Percentiles rank a stretch among this genome's conserved stretches.
These are phyloP conservation scores for Neurospora sp. DNA, from an alignment of 2,329 filamentous ascomycete genomes.

Conservation along the genomic window DNA sequence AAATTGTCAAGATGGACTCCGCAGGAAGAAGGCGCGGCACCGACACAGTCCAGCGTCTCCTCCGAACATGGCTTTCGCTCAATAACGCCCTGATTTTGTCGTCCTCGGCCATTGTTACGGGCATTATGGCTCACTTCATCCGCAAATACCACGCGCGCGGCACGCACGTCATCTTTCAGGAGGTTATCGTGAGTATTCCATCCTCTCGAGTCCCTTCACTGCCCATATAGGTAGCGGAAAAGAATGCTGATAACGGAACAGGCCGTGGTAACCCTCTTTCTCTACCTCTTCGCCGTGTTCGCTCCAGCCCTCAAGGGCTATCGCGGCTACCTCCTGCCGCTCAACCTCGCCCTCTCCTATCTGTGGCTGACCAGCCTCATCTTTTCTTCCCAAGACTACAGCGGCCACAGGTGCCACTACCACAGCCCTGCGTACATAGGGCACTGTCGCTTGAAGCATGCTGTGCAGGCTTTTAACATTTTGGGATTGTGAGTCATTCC, in stretches of 20 bases:
- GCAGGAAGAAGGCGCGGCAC: conserved; percentile 1
- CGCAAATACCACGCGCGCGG: conserved; percentile 6
- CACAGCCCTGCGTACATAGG: conserved; percentile 1
- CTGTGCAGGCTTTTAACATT: conserved; percentile 14
- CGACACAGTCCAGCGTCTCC: conserved; percentile 4
- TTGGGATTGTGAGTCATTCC: conserved; percentile 15
- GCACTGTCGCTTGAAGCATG: conserved; percentile 14
- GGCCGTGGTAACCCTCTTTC: conserved; percentile 15
- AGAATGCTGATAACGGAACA: not conserved
- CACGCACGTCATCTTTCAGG: conserved; percentile 11
- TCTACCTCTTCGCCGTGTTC: conserved; percentile 14
- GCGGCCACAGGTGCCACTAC: conserved; percentile 10
- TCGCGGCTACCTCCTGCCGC: conserved; percentile 15
- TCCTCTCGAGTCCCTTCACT: not conserved
- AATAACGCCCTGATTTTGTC: conserved; percentile 14
- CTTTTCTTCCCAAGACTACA: conserved; percentile 15
- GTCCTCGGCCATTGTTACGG: conserved; percentile 15
- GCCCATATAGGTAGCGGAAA: not conserved
- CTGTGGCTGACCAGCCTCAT: conserved; percentile 17
- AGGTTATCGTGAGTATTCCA: conserved; percentile 12
- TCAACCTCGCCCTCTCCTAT: conserved; percentile 14
- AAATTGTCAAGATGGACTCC: conserved; percentile 6
- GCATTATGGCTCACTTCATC: conserved; percentile 14
- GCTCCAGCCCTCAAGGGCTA: conserved; percentile 14
- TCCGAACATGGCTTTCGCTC: conserved; percentile 8